Evolutionary conservation across 2,329 filamentous ascomycete genomes (phyloP).

Genomic region (Aspergillus hiratsukae): DNA sequence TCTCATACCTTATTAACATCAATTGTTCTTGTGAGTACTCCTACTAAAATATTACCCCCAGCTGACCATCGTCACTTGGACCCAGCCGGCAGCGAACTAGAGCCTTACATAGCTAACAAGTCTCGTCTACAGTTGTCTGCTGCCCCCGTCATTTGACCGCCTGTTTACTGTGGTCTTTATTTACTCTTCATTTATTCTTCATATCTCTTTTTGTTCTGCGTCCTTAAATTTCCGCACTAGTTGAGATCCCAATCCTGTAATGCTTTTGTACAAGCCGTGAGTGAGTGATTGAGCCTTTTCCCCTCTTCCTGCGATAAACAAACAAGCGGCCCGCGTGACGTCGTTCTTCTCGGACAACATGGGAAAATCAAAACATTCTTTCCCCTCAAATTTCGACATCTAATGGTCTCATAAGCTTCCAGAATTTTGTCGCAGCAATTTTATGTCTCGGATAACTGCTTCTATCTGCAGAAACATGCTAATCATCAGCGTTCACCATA

Average conservation of each 20-base stretch:
- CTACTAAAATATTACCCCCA: not conserved
- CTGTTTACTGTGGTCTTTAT: constrained; percentile 5
- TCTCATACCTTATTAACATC: not conserved
- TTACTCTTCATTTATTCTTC: constrained; percentile 2
- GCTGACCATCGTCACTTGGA: not conserved
- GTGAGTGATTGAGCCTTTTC: not conserved
- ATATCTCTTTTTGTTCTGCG: not conserved
- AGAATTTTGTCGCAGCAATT: not conserved
- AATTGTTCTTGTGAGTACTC: not conserved
- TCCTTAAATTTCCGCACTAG: not conserved
- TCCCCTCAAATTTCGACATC: not conserved
- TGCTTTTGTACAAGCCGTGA: not conserved
- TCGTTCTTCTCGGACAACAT: constrained; percentile 1
- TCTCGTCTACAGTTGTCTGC: not conserved
- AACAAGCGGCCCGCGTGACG: constrained; percentile 11
- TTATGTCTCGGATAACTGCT: constrained; percentile 12
- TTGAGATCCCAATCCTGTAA: not conserved
- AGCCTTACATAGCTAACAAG: not conserved
- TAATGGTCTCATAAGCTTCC: not conserved
- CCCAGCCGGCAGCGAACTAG: not conserved
- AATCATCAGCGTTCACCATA: constrained; percentile 5
- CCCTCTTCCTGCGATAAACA: constrained; percentile 6
- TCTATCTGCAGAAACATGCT: constrained; percentile 9
- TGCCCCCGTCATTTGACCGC: constrained; percentile 11
- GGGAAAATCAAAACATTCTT: not conserved